Percentiles rank a stretch among this genome's conserved stretches.
Conservation (phyloP, 805 yeast genomes). For the Debaryomyces tyrocola region DNA sequence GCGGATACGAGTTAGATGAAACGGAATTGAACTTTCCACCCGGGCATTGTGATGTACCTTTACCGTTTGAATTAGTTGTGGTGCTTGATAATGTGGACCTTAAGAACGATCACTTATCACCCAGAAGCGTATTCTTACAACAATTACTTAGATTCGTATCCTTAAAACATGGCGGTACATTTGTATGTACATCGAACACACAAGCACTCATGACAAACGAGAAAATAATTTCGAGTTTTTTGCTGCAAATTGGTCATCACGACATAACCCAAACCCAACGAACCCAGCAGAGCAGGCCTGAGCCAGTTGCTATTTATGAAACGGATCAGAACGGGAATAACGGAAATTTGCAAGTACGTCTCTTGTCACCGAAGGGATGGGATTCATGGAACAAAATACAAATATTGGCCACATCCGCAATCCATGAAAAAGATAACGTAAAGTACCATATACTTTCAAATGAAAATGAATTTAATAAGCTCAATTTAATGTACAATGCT, state of each 20-base stretch:
- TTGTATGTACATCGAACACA: slow-evolving; percentile 7
- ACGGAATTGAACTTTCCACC: slow-evolving; percentile 8
- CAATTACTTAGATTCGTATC: slow-evolving; percentile 35
- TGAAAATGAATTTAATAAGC: slow-evolving; percentile 15
- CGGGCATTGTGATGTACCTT: slow-evolving; percentile 26
- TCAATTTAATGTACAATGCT: slow-evolving; percentile 16
- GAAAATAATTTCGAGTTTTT: not conserved
- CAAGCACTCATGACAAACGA: slow-evolving; percentile 1
- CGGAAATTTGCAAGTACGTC: slow-evolving; percentile 10
- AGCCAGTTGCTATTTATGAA: slow-evolving; percentile 16
- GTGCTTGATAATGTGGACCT: slow-evolving; percentile 15
- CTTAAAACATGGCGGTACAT: slow-evolving; percentile 29
- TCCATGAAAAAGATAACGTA: slow-evolving; percentile 12
- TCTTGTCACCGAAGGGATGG: slow-evolving; percentile 47
- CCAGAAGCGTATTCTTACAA: slow-evolving; percentile 27
- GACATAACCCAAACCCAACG: not conserved
- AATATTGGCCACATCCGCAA: slow-evolving; percentile 25
- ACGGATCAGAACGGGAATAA: not conserved
- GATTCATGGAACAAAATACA: slow-evolving; percentile 55
- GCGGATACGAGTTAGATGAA: not conserved
- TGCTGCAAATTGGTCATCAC: not conserved
- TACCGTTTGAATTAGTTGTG: slow-evolving; percentile 17
- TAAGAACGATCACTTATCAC: slow-evolving; percentile 17
- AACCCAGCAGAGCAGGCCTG: not conserved
- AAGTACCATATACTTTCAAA: slow-evolving; percentile 6